Conservation (phyloP, 768 basidiomycete genomes). For the Boletus sp. region DNA sequence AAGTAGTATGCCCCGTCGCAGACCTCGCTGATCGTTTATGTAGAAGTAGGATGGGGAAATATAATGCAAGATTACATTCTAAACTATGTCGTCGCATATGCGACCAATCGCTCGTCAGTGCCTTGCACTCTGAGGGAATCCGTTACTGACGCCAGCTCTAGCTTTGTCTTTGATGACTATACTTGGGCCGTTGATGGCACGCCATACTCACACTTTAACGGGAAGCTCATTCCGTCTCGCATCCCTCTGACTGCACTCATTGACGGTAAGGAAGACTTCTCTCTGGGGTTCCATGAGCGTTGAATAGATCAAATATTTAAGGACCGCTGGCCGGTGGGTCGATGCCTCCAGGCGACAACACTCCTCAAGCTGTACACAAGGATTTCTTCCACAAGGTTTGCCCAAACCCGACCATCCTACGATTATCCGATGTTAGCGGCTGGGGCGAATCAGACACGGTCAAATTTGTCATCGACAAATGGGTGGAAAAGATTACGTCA, state of each 20-base stretch:
- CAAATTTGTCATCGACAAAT: slow-evolving; percentile 32
- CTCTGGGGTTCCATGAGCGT: not conserved
- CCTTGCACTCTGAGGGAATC: not conserved
- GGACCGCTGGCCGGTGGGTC: slow-evolving; percentile 40
- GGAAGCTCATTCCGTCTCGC: slow-evolving; percentile 36
- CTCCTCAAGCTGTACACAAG: slow-evolving; percentile 34
- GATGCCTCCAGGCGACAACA: slow-evolving; percentile 27
- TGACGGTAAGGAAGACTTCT: slow-evolving; percentile 23
- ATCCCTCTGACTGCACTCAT: slow-evolving; percentile 39
- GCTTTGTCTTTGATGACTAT: slow-evolving; percentile 44
- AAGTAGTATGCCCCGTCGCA: not conserved
- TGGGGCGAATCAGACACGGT: slow-evolving; percentile 26
- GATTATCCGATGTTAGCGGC: slow-evolving; percentile 24
- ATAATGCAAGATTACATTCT: slow-evolving; percentile 39
- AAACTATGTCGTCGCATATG: slow-evolving; percentile 33
- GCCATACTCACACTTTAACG: slow-evolving; percentile 35
- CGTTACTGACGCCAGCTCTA: slow-evolving; percentile 9
- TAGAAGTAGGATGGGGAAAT: slow-evolving; percentile 40
- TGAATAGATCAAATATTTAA: not conserved
- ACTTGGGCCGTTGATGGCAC: slow-evolving; percentile 37
- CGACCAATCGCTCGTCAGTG: slow-evolving; percentile 35
- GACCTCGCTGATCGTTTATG: not conserved
- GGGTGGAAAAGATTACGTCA: slow-evolving; percentile 32
- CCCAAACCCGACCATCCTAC: slow-evolving; percentile 33
- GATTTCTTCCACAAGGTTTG: slow-evolving; percentile 40